These are phyloP conservation scores for Vicia faba DNA, from an alignment of 306 rosid species.

Conservation along the genomic window DNA sequence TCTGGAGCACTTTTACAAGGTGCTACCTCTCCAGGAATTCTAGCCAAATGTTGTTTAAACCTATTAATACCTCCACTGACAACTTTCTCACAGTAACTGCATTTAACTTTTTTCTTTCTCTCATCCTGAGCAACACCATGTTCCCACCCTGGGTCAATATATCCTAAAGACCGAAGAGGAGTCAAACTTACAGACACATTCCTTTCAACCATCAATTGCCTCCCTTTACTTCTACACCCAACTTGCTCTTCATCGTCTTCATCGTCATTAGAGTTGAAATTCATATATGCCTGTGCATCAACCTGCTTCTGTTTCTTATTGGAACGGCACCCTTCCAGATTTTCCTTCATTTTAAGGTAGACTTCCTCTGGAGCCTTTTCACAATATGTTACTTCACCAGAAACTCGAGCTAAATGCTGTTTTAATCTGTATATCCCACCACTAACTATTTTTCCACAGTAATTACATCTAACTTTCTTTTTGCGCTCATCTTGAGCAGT, in stretches of 20 bases:
- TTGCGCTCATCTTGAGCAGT: slow-evolving; percentile 91
- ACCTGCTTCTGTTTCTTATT: slow-evolving; percentile 76
- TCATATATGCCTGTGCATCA: slow-evolving; percentile 68
- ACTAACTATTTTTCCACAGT: slow-evolving; percentile 94
- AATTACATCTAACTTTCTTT: slow-evolving; percentile 96
- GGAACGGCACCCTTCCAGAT: slow-evolving; percentile 82
- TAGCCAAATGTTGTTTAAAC: slow-evolving; percentile 94
- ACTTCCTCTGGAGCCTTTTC: slow-evolving; percentile 96
- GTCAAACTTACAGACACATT: slow-evolving; percentile 55
- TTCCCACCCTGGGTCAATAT: slow-evolving; percentile 99
- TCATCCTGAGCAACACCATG: slow-evolving; percentile 98
- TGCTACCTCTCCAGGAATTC: slow-evolving; percentile 99
- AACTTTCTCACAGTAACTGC: slow-evolving; percentile 87
- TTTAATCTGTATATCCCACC: slow-evolving; percentile 96
- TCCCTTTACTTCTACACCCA: slow-evolving; percentile 81
- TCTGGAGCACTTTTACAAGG: slow-evolving; percentile 95
- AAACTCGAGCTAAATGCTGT: slow-evolving; percentile 97
- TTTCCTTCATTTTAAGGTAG: slow-evolving; percentile 83
- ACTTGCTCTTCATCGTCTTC: slow-evolving; percentile 66
- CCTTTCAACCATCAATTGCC: slow-evolving; percentile 69
- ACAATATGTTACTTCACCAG: slow-evolving; percentile 96
- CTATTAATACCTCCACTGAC: slow-evolving; percentile 98
- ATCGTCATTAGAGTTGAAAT: slow-evolving; percentile 70
- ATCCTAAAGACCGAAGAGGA: slow-evolving; percentile 87
- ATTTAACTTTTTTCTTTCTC: slow-evolving; percentile 94